A percentile compares a stretch with the other conserved stretches of the same genome.
Conservation (phyloP, 495 filamentous ascomycete species). For the Platismatia glauca region DNA sequence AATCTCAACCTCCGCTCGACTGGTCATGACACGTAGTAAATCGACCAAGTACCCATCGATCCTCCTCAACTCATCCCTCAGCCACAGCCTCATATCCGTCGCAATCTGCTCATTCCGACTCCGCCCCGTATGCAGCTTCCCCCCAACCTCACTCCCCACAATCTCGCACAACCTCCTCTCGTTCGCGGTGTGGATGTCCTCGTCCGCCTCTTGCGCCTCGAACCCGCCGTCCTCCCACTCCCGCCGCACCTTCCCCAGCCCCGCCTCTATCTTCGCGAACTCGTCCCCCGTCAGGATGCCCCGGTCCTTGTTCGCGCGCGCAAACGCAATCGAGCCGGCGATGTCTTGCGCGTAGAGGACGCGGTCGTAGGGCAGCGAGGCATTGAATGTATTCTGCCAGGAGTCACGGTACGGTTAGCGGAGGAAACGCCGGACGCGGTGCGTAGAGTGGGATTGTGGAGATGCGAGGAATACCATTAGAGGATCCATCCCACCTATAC, state of each 20-base stretch:
- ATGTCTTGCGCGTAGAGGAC: constrained; percentile 76
- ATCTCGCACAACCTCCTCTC: constrained; percentile 85
- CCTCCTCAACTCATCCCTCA: constrained; percentile 64
- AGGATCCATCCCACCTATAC: neutral
- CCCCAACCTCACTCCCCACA: constrained; percentile 76
- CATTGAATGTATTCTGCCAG: constrained; percentile 5
- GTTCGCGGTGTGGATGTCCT: constrained; percentile 88
- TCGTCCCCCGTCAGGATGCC: constrained; percentile 68
- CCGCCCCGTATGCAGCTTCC: constrained; percentile 87
- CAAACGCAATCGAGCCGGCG: constrained; percentile 73
- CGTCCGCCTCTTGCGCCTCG: constrained; percentile 51
- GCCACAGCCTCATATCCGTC: constrained; percentile 82
- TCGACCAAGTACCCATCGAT: constrained; percentile 62
- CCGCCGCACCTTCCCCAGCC: constrained; percentile 58
- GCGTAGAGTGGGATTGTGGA: too few relatives aligned
- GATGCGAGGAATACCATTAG: constrained; percentile 39
- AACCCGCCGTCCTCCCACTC: constrained; percentile 65
- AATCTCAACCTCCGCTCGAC: constrained; percentile 71
- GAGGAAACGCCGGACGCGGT: too few relatives aligned
- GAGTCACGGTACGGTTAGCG: constrained; percentile 49
- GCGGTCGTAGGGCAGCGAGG: constrained; percentile 72
- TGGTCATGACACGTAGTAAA: constrained; percentile 62
- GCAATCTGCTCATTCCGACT: constrained; percentile 91
- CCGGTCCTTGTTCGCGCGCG: constrained; percentile 69
- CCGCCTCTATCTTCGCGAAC: constrained; percentile 66